Conservation (phyloP, 768 basidiomycete genomes). For the Termitomyces sp. region DNA sequence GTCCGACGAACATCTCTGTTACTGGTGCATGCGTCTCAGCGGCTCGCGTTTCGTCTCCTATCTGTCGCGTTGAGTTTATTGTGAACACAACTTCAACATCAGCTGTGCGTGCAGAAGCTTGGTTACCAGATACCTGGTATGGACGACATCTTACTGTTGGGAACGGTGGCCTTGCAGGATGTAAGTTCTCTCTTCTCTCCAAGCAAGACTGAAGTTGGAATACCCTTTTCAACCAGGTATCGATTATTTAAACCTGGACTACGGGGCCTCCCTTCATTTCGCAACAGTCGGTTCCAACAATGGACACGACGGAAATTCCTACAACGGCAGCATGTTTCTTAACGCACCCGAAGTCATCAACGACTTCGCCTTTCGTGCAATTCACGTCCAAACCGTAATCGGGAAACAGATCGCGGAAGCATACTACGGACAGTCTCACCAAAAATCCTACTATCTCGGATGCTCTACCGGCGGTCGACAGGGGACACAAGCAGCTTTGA, state of each 20-base stretch:
- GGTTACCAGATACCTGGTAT: slow-evolving; percentile 11
- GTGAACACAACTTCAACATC: slow-evolving; percentile 4
- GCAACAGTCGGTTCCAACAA: slow-evolving; percentile 11
- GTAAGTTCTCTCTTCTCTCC: background rate
- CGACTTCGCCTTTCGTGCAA: slow-evolving; percentile 11
- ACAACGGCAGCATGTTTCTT: background rate
- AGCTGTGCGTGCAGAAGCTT: slow-evolving; percentile 1
- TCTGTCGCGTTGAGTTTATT: slow-evolving; percentile 9
- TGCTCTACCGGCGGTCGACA: slow-evolving; percentile 13
- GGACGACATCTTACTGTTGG: slow-evolving; percentile 8
- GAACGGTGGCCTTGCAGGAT: slow-evolving; percentile 8
- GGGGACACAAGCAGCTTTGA: slow-evolving; percentile 9
- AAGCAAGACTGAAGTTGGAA: too few species aligned
- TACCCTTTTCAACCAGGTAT: slow-evolving; percentile 1
- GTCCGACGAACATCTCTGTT: background rate
- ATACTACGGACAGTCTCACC: slow-evolving; percentile 7
- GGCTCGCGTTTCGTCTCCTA: background rate
- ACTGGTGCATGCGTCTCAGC: background rate
- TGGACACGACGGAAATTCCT: slow-evolving; percentile 4
- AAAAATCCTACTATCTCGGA: slow-evolving; percentile 12
- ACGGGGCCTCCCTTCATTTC: slow-evolving; percentile 9
- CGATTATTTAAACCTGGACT: slow-evolving; percentile 4
- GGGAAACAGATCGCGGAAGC: slow-evolving; percentile 11
- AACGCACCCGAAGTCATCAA: slow-evolving; percentile 12
- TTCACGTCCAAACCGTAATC: slow-evolving; percentile 9